Base-by-base conservation (phyloP, 768 basidiomycete species). In the Rhizopogon sp. region DNA sequence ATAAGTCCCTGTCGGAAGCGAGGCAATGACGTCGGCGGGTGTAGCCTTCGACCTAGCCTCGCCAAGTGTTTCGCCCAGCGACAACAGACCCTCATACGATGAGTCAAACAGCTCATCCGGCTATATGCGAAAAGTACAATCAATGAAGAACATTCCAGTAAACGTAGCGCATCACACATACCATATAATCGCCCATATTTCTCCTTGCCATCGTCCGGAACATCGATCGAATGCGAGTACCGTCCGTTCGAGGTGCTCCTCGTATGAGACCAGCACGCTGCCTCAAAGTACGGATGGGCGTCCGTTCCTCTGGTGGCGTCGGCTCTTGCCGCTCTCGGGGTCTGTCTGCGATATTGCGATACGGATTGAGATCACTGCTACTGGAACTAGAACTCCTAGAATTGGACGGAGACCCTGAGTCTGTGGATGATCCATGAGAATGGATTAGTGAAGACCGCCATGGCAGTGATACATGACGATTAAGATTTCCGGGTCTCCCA, bases 91-190 rank as follows among this genome's bases (percentile, higher is more conserved):
- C 65, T 92, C 90, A 61, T 90, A 91, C 1, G 89, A 90, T 6
- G 76, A 68, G 58, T 90, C 87, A 64, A 89, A 85, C 58, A 89
- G 78, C 62, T 90, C 87, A 56, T 90, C 89, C 51, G 83, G 81
- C 87, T 88, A 60, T n/a, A 17, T 9, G 42, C 5, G 57, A 54
- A 25, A 52, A 54, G 22, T 14, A 29, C 45, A 11, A 50, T 25
- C 28, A 64, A 57, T n/a, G 54, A 51, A 31, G 42, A 35, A 55
- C 54, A 53, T 55, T 13, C 40, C 35, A 56, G 33, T 14, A 53
- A 47, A 37, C 52, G 28, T 50, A 55, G 43, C 1, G 20, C 5
- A 33, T 5, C 35, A 72, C 82, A 47, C 45, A 33, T 57, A 87
- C 86, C 68, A 90, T 66, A 20, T 75, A 80, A 61, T 79, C 79